Conservation (phyloP, 2,329 filamentous ascomycete genomes). For the Colletotrichum tofieldiae region DNA sequence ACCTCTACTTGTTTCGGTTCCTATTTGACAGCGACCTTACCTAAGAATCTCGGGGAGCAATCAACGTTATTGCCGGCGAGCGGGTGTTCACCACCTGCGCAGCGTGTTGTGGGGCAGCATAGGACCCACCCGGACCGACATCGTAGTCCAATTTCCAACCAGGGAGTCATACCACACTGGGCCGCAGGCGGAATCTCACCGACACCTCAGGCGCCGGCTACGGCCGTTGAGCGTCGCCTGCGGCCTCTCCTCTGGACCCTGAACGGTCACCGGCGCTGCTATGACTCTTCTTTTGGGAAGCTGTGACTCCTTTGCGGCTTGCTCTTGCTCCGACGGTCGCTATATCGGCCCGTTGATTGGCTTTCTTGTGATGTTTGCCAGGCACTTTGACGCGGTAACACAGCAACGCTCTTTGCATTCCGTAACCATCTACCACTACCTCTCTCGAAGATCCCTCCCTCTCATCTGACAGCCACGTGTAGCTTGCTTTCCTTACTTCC, state of each 20-base stretch:
- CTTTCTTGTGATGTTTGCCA: not conserved
- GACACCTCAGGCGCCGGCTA: slow-evolving; percentile 36
- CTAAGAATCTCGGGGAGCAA: slow-evolving; percentile 41
- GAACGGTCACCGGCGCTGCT: slow-evolving; percentile 23
- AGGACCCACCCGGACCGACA: slow-evolving; percentile 25
- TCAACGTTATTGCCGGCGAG: slow-evolving; percentile 42
- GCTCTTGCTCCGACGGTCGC: not conserved
- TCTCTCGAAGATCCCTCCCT: not conserved
- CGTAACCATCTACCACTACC: slow-evolving; percentile 5
- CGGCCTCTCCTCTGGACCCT: slow-evolving; percentile 19
- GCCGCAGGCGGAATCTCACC: slow-evolving; percentile 35
- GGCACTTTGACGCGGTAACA: slow-evolving; percentile 18
- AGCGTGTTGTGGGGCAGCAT: slow-evolving; percentile 20
- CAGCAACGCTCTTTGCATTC: slow-evolving; percentile 28
- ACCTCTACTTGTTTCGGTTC: slow-evolving; percentile 37
- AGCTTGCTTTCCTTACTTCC: not conserved
- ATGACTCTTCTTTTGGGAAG: slow-evolving; percentile 23
- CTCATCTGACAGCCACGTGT: not conserved
- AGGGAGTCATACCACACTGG: slow-evolving; percentile 37
- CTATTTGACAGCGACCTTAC: slow-evolving; percentile 41
- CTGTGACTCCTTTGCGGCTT: slow-evolving; percentile 2
- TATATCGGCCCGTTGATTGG: slow-evolving; percentile 9
- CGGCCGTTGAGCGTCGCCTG: slow-evolving; percentile 26
- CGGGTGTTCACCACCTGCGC: slow-evolving; percentile 17
- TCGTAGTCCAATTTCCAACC: slow-evolving; percentile 27